These are phyloP conservation scores for Penicillium sp. DNA, from an alignment of 2,329 filamentous ascomycete genomes.

Conservation along the genomic window DNA sequence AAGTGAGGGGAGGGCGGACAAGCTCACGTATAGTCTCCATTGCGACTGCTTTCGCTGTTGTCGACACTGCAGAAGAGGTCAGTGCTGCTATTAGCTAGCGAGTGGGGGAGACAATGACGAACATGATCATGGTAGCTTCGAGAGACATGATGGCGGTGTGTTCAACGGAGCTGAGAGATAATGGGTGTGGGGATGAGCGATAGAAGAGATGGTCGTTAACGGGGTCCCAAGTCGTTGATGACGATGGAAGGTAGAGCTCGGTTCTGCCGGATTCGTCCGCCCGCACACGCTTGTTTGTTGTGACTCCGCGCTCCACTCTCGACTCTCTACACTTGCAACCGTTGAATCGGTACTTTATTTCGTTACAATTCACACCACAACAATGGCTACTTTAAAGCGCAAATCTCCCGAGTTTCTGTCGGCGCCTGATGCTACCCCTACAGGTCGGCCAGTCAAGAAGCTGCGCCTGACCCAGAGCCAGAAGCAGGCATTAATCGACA, in stretches of 20 bases:
- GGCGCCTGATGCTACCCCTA: conserved; percentile 36
- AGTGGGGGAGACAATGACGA: conserved; percentile 20
- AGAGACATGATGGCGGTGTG: conserved; percentile 77
- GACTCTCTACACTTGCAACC: neutral
- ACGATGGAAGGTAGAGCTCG: conserved; percentile 29
- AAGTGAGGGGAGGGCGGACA: neutral
- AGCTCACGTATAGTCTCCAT: conserved; percentile 77
- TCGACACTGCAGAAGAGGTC: conserved; percentile 64
- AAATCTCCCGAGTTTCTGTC: conserved; percentile 41
- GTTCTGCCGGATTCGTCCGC: conserved; percentile 24
- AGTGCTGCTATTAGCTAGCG: conserved; percentile 12
- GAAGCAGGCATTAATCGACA: conserved; percentile 85
- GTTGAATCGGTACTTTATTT: neutral
- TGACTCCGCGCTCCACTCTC: conserved; percentile 22
- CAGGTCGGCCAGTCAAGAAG: conserved; percentile 62
- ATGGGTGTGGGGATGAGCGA: conserved; percentile 9
- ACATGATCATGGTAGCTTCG: conserved; percentile 98
- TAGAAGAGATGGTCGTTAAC: conserved; percentile 8
- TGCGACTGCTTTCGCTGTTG: conserved; percentile 98
- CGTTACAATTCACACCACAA: conserved; percentile 3
- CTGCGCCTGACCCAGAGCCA: conserved; percentile 66
- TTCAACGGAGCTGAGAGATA: conserved; percentile 10
- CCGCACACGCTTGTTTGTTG: conserved; percentile 25
- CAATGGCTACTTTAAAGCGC: conserved; percentile 43
- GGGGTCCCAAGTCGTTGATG: conserved; percentile 23